Evolutionary conservation across 1,284 basidiomycete species (phyloP), one percentile per base, ranked within the genome.

Genomic region (Malassezia brasiliensis): DNA sequence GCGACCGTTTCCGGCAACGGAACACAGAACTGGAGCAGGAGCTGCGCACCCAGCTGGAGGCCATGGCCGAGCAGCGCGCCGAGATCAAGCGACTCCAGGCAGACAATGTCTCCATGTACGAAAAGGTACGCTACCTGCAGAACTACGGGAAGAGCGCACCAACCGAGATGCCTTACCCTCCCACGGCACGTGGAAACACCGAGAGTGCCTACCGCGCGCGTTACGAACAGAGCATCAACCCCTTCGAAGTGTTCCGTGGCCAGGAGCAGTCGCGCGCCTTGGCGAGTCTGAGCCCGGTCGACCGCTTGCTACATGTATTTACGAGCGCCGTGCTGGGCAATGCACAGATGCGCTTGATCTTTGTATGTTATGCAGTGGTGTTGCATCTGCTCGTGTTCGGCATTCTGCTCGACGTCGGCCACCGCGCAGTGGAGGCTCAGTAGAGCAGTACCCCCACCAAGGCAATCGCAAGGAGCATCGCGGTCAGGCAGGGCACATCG

Each of bases 21-120:
- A 96, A 96, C 71, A 86, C 88, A 17, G 93, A 98, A 74, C 81
- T 98, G 10, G 93, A 99, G 77, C 81, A 96, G 78, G 90, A 98
- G 77, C 81, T 98, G 8, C 85, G 90, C 44, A 88, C 85, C 65
- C 91, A 96, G 75, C 93, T 88, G 77, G 87, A 90, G 60, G 83
- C 85, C 49, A 90, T 96, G 63, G 88, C 89, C 0, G 90, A 94
- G 67, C 64, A 71, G 15, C 63, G 69, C 10, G 47, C 31, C 45
- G 69, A 74, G 56, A 56, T 69, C 44, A 65, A 67, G 55, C 63
- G 57, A 14, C 50, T 73, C 9, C 68, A 72, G 42, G 32, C 60
- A 2, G 71, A 73, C 56, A 73, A 73, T 40, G 47, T 73, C 2
- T 54, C 56, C 1, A 55, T 73, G 44, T 73, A 73, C 58, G 71